Conservation (phyloP, 1,139 yeast species). For the Arxiozyma heterogenica region DNA sequence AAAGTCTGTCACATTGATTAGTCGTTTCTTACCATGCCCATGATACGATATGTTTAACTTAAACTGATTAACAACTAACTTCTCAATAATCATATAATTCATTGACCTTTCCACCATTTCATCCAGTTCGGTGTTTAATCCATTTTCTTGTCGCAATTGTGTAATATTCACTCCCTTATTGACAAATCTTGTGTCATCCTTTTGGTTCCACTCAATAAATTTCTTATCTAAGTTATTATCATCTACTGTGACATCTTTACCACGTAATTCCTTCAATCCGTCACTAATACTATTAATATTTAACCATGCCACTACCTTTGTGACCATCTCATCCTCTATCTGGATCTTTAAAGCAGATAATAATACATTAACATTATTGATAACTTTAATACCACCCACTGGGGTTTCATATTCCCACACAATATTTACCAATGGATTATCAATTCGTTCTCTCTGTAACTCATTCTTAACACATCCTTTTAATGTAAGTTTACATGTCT, state of each 20-base stretch:
- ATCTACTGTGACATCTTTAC: background rate
- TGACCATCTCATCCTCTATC: constrained; percentile 54
- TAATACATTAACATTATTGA: constrained; percentile 44
- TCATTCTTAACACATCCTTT: background rate
- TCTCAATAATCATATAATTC: constrained; percentile 46
- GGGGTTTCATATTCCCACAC: constrained; percentile 59
- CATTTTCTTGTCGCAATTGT: background rate
- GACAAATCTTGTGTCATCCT: background rate
- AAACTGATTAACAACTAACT: constrained; percentile 40
- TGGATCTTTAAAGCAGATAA: constrained; percentile 49
- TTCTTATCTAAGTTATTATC: background rate
- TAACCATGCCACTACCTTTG: constrained; percentile 8
- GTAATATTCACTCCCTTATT: background rate
- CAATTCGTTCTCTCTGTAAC: background rate
- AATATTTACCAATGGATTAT: constrained; percentile 36
- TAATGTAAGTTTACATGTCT: background rate
- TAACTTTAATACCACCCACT: constrained; percentile 59
- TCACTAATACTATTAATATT: background rate
- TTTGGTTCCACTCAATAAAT: background rate
- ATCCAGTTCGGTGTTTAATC: constrained; percentile 36
- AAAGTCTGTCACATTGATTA: constrained; percentile 56
- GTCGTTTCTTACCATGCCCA: constrained; percentile 47
- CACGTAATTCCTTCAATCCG: constrained; percentile 1
- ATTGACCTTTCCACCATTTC: constrained; percentile 55
- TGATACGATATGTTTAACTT: constrained; percentile 48